Percentiles rank a stretch among this genome's conserved stretches.
Evolutionary conservation across 2,329 filamentous ascomycete species (phyloP).

Genomic region (Trichophyton mentagrophytes): DNA sequence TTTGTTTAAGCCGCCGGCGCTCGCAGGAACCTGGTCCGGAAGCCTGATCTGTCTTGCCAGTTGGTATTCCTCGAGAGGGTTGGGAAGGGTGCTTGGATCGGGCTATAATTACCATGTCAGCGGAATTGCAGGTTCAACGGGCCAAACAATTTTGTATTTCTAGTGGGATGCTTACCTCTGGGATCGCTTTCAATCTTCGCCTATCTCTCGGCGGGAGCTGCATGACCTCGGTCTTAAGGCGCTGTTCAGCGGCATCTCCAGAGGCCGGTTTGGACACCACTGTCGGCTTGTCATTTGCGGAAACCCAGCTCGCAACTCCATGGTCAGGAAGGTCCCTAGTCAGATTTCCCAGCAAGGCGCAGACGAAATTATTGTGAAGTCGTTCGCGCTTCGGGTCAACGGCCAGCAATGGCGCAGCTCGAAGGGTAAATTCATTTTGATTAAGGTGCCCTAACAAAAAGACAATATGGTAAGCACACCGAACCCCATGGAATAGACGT

Average conservation of each 20-base stretch:
- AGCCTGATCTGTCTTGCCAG: slow-evolving; percentile 38
- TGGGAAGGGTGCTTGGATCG: slow-evolving; percentile 24
- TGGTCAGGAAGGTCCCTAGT: slow-evolving; percentile 48
- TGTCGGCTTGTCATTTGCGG: slow-evolving; percentile 44
- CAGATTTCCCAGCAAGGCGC: slow-evolving; percentile 47
- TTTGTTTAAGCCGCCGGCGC: slow-evolving; percentile 64
- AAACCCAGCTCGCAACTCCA: slow-evolving; percentile 52
- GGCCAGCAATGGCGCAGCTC: slow-evolving; percentile 44
- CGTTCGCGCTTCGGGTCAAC: slow-evolving; percentile 41
- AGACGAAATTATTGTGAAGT: slow-evolving; percentile 50
- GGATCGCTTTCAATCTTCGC: slow-evolving; percentile 44
- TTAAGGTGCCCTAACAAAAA: slow-evolving; percentile 41
- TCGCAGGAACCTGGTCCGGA: slow-evolving; percentile 52
- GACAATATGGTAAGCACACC: not conserved
- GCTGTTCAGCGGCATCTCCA: slow-evolving; percentile 49
- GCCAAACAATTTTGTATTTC: no score
- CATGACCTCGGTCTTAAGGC: slow-evolving; percentile 53
- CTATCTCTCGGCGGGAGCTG: slow-evolving; percentile 47
- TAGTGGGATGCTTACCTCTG: slow-evolving; percentile 30
- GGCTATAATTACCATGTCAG: slow-evolving; percentile 19
- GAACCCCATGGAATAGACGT: slow-evolving; percentile 3
- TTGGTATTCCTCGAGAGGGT: slow-evolving; percentile 33
- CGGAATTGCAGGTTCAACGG: not conserved
- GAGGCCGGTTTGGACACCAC: slow-evolving; percentile 39
- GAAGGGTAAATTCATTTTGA: slow-evolving; percentile 47